Evolutionary conservation across 1,284 basidiomycete genomes (phyloP), one percentile per base, ranked within the genome.

Genomic region (Pseudozyma sp.): DNA sequence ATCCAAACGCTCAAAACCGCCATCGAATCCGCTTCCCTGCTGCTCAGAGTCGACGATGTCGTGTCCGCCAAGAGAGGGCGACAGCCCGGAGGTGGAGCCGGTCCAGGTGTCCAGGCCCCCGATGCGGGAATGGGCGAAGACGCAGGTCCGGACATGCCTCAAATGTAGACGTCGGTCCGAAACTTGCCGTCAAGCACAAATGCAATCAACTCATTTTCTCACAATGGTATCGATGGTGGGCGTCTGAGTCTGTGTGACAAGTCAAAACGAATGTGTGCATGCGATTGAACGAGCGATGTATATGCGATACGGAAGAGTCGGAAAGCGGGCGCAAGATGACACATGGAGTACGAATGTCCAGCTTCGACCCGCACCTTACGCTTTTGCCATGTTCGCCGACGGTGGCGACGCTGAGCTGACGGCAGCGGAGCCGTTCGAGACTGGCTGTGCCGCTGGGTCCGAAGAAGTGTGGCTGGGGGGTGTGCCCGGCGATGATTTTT

Each of bases 1-100:
- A 92, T 97, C 53, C 96, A 98, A 88, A 98, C 92, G 17, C 87
- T 97, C 82, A 98, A 99, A 89, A 99, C 96, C 10, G 95, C 96
- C 16, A 92, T 98, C 77, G 94, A 98, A 90, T 92, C 92, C 43
- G 92, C 96, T 0, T 92, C 94, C 14, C 90, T 98, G 86, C 87
- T 97, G 11, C 88, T 98, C 14, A 90, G 95, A 39, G 94, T 98
- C 3, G 96, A 98, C 84, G 94, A 98, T 82, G 93, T 97, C 56
- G 94, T 96, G 11, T 92, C 92, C 78, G 94, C 94, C n/a, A 81
- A 71, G 58, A 51, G 72, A 29, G 66, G 55, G 4, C 55, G 68
- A n/a, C 72, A 75, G 42, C 5, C 63, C 0, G 72, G 72, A 11
- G 72, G 72, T 10, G 72, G 72, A 2, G 72, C 67, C 14, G 64